Conservation (phyloP, 192 early-diverging fungal genomes). For the Gigaspora rosea region DNA sequence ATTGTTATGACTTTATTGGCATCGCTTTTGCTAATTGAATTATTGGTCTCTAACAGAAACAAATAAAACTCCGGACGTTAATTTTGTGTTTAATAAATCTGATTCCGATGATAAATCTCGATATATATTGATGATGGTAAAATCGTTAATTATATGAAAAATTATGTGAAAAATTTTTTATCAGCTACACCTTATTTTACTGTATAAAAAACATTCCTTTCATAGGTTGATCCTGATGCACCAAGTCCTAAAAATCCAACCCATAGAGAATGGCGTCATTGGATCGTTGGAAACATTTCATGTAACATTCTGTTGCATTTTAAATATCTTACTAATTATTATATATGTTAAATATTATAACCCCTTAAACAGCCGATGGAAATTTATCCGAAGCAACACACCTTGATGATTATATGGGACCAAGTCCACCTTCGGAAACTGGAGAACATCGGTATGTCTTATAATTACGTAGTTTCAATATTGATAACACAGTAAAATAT, state of each 20-base stretch:
- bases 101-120: not conserved
- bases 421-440: slow-evolving; percentile 51
- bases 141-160: not conserved
- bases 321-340: no score
- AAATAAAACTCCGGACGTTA: not conserved
- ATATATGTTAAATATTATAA: not conserved
- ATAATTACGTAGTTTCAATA: no score
- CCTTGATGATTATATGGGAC: slow-evolving; percentile 49
- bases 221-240: slow-evolving; percentile 59
- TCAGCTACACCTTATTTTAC: not conserved
- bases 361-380: not conserved
- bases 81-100: not conserved
- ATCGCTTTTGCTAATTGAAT: not conserved
- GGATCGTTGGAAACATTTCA: slow-evolving; percentile 56
- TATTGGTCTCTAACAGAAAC: not conserved
- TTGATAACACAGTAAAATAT: no score
- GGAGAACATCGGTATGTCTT: slow-evolving; percentile 58
- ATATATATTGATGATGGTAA: slow-evolving; percentile 7
- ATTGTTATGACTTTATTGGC: not conserved
- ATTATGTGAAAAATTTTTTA: not conserved
- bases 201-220: not conserved
- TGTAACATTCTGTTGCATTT: slow-evolving; percentile 26
- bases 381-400: slow-evolving; percentile 33
- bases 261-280: slow-evolving; percentile 57
- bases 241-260: slow-evolving; percentile 47